These are phyloP conservation scores for Acer yangbiense DNA, from an alignment of 345 rosid species.

Conservation along the genomic window DNA sequence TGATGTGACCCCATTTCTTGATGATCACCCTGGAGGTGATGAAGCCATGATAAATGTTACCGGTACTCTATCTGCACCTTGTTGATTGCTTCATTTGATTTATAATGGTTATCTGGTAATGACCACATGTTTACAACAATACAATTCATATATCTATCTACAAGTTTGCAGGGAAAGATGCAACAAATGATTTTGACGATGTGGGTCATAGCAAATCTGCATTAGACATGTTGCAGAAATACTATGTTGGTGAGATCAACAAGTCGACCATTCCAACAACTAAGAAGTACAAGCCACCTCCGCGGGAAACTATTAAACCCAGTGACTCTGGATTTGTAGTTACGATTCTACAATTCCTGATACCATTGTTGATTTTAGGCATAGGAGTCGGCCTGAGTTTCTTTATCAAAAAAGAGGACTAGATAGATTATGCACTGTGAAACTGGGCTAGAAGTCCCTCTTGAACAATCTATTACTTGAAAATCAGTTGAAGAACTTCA, in stretches of 20 bases:
- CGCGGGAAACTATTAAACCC: conserved; percentile 11
- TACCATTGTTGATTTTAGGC: conserved; percentile 69
- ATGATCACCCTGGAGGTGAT: conserved; percentile 93
- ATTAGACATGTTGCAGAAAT: conserved; percentile 56
- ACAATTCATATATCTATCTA: background rate
- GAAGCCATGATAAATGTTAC: conserved; percentile 67
- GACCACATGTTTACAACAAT: background rate
- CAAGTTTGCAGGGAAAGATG: conserved; percentile 62
- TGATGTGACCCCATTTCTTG: conserved; percentile 75
- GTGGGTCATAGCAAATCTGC: conserved; percentile 76
- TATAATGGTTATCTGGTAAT: background rate
- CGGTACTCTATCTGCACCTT: conserved; percentile 38
- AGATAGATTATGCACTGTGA: conserved; percentile 8
- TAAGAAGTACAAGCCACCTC: conserved; percentile 37
- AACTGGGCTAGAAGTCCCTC: background rate
- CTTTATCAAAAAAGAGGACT: conserved; percentile 36
- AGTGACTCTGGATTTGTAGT: conserved; percentile 30
- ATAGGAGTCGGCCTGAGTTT: conserved; percentile 56
- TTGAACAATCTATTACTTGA: background rate
- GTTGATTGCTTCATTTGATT: conserved; percentile 1
- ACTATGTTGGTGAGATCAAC: conserved; percentile 65
- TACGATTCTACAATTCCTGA: conserved; percentile 50
- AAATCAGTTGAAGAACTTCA: background rate
- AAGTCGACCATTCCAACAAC: conserved; percentile 47
- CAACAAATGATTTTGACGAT: conserved; percentile 73